Base-by-base conservation (phyloP, 345 rosid species). In the Lumnitzera littorea region DNA sequence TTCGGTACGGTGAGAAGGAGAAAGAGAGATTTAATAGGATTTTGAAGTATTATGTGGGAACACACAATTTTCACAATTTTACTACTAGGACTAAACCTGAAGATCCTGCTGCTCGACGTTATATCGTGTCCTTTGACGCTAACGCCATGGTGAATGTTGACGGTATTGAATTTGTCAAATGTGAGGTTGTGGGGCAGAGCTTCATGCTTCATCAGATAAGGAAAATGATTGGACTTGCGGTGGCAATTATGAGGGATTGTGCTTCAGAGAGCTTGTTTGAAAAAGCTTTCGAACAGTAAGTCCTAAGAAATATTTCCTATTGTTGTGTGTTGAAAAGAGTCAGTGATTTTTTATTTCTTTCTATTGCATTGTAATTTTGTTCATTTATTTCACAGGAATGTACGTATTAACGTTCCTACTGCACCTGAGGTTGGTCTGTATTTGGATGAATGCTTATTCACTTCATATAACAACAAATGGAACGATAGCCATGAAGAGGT, bases 191-290 rank as follows among this genome's bases (percentile, higher is more conserved):
- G 23, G 99, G 97, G 29, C 99, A 94, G 82, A 90, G 99, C 76
- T 90, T 94, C 74, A 94, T 94, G 99, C 97, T 94, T 84, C 99
- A 94, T 75, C 99, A 94, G 70, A 90, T 90, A 43, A 63, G 97
- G 48, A 94, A 94, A 67, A 83, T 90, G 99, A 83, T 94, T 0
- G 97, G 99, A 56, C 90, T 88, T 61, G 89, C 91, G 2, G 95
- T 94, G 67, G 91, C 95, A 12, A 63, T 90, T 60, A 83, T 86
- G 89, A 86, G 99, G 76, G 80, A 86, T 66, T 88, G 79, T 48
- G 85, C 99, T 27, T 71, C 92, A 0, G 91, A 88, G 76, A 76
- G 87, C 20, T 50, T 90, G 69, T 74, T 88, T 48, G 72, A 72
- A 71, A 74, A 78, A 66, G 95, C 96, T 43, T 72, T 94, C 53